phyloP scores from a whole-genome alignment of 768 basidiomycete genomes.

The Trametes villosa region DNA sequence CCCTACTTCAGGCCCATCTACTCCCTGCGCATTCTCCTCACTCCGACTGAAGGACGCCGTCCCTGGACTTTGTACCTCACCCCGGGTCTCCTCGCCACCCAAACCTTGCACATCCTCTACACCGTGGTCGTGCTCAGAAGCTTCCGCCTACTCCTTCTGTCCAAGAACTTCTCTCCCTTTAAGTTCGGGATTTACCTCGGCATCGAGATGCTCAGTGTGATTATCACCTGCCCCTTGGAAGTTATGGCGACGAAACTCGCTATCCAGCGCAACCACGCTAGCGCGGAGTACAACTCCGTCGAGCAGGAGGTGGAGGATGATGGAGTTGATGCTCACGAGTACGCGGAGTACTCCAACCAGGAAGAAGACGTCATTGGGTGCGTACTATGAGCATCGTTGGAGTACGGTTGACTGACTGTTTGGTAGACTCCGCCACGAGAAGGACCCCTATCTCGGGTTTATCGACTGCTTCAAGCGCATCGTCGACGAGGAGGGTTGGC shows the following conservation, averaged over 20 bases:
- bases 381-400: conserved; percentile 25
- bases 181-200: conserved; percentile 60
- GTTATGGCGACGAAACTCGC: conserved; percentile 79
- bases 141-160: conserved; percentile 58
- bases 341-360: conserved; percentile 67
- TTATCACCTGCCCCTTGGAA: conserved; percentile 73
- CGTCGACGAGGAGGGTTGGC: conserved; percentile 76
- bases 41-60: conserved; percentile 76
- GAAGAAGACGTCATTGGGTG: conserved; percentile 89
- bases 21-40: conserved; percentile 72
- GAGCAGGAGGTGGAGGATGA: conserved; percentile 75
- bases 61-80: conserved; percentile 85
- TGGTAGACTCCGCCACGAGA: conserved; percentile 69
- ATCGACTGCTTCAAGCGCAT: conserved; percentile 79
- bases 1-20: conserved; percentile 61
- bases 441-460: conserved; percentile 78
- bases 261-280: conserved; percentile 84
- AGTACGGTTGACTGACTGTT: conserved; percentile 4
- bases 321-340: conserved; percentile 61
- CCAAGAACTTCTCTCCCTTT: conserved; percentile 53
- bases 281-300: conserved; percentile 73
- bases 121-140: conserved; percentile 47
- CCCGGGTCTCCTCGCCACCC: conserved; percentile 59
- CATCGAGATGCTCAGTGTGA: conserved; percentile 59
- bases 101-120: conserved; percentile 50